Base-by-base conservation (phyloP, 768 basidiomycete genomes). In the Lactarius vividus region DNA sequence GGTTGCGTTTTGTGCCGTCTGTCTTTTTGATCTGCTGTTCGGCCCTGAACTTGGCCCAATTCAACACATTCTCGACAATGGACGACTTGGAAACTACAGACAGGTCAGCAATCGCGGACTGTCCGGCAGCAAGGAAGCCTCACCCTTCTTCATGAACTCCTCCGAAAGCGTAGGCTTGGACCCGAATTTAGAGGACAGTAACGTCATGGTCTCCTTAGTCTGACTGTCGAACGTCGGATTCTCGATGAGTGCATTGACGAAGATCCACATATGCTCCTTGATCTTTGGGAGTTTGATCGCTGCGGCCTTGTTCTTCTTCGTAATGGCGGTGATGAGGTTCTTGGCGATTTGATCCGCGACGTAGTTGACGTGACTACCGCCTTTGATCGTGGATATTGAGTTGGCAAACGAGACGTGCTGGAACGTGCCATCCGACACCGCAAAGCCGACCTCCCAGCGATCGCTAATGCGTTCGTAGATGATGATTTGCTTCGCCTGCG, bases 221-320 rank as follows among this genome's bases (percentile, higher is more conserved):
- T 99, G 97, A 82, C 93, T 95, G 82, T 99, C 96, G 77, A 99
- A 99, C 1, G 94, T 93, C 10, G 97, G 96, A 73, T 99, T 99
- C 79, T 96, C 96, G 70, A 99, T 89, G 66, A 97, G 81, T 16
- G 93, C 87, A 72, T 98, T 98, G 73, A 99, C 88, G 73, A 98
- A 99, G 61, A 99, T 84, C 94, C 93, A 96, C 88, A 99, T 94
- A 74, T 99, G 96, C 72, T 90, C 95, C 82, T 94, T 96, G 79
- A 98, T 88, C 78, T 97, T 94, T 61, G 88, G 85, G 18, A 92
- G 84, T 76, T 98, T 98, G 72, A 98, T 90, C 0, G 90, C 84
- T n/a, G 95, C 94, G 3, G 83, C 94, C 79, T 97, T 98, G 81
- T 99, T 97, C 86, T 96, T 98, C 87, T 98, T 98, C 74, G 87